Percentiles rank a stretch among this genome's conserved stretches.
Conservation (phyloP, 2,329 filamentous ascomycete species). For the Metarhizium sp. region DNA sequence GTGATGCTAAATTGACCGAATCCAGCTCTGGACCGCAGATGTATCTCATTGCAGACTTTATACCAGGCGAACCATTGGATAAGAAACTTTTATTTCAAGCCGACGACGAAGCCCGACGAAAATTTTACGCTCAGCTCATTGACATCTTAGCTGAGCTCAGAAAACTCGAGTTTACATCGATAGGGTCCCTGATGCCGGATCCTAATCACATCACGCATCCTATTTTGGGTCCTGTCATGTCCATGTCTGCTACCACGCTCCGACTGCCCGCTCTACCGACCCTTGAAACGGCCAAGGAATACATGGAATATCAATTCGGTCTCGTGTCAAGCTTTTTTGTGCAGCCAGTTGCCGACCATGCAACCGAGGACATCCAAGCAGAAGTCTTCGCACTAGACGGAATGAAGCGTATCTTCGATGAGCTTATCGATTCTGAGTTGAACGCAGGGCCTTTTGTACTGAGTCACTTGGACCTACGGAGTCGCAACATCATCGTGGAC, state of each 20-base stretch:
- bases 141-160: conserved; percentile 16
- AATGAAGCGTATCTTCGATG: conserved; percentile 9
- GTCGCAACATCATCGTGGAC: conserved; percentile 17
- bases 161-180: conserved; percentile 12
- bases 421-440: conserved; percentile 7
- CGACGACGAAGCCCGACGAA: conserved; percentile 3
- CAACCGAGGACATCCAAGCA: neutral
- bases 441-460: conserved; percentile 13
- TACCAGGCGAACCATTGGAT: conserved; percentile 13
- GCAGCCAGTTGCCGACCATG: neutral
- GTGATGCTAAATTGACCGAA: conserved; percentile 3
- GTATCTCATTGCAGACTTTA: conserved; percentile 14
- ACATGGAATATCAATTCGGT: conserved; percentile 8
- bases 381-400: conserved; percentile 8
- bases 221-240: conserved; percentile 12
- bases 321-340: conserved; percentile 5
- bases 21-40: neutral
- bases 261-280: neutral
- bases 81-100: conserved; percentile 6
- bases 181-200: conserved; percentile 16
- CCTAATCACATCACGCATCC: conserved; percentile 6
- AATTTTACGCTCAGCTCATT: conserved; percentile 16
- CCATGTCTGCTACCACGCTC: conserved; percentile 8
- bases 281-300: conserved; percentile 7
- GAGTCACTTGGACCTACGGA: conserved; percentile 13